Conservation (phyloP, 2,329 filamentous ascomycete genomes). For the Exserohilum turcica region DNA sequence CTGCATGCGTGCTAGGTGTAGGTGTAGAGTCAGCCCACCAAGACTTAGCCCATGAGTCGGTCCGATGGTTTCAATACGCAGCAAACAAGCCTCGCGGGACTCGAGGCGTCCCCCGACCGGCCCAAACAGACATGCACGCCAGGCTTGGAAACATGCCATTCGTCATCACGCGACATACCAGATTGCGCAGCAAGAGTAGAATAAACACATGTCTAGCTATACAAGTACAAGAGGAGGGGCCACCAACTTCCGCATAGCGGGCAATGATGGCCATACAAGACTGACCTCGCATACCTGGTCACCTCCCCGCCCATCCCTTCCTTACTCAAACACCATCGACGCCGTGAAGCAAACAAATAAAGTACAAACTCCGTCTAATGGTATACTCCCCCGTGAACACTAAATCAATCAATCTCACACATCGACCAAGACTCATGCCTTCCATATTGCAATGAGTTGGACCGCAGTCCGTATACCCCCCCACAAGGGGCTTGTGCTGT, state of each 20-base stretch:
- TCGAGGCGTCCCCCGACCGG: not conserved
- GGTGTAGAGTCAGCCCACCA: not conserved
- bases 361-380: slow-evolving; percentile 1
- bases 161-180: too few species aligned
- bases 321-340: slow-evolving; percentile 8
- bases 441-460: slow-evolving; percentile 33
- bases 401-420: slow-evolving; percentile 26
- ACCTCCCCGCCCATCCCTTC: slow-evolving; percentile 1
- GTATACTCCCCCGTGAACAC: slow-evolving; percentile 16
- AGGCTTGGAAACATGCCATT: not conserved
- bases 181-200: not conserved
- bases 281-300: slow-evolving; percentile 11
- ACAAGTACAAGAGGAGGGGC: slow-evolving; percentile 1
- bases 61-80: not conserved
- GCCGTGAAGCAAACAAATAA: slow-evolving; percentile 17
- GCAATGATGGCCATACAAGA: slow-evolving; percentile 15
- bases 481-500: slow-evolving; percentile 20
- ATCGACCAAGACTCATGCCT: slow-evolving; percentile 35
- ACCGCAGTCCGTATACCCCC: slow-evolving; percentile 27
- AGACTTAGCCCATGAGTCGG: not conserved
- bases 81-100: not conserved
- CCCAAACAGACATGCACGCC: not conserved
- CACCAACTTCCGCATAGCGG: slow-evolving; percentile 7
- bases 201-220: slow-evolving; percentile 2
- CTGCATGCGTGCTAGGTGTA: too few species aligned